phyloP scores from a whole-genome alignment of 2,329 filamentous ascomycete species.

The Aspergillus sp. region DNA sequence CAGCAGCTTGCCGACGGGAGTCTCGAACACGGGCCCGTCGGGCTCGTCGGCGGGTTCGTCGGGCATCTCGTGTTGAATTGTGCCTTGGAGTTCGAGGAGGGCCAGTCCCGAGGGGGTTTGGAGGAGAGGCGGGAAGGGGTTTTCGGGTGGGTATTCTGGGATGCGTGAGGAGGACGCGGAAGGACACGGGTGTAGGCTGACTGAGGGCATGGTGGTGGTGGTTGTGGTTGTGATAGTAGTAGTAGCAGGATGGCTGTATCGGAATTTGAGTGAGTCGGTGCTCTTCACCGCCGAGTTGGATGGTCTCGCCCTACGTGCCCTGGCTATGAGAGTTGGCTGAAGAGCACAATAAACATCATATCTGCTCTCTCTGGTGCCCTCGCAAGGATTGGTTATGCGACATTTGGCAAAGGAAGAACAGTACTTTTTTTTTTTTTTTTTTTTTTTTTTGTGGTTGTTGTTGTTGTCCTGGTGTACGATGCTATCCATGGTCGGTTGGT shows the following conservation, averaged over 20 bases:
- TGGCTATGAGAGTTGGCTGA: too few relatives aligned
- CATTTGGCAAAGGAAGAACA: too few relatives aligned
- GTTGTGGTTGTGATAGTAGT: not conserved
- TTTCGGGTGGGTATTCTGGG: slow-evolving; percentile 16
- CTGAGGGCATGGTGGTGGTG: slow-evolving; percentile 34
- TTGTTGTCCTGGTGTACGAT: too few relatives aligned
- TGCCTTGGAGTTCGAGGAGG: slow-evolving; percentile 85
- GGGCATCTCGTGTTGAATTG: slow-evolving; percentile 41
- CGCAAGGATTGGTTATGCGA: too few relatives aligned
- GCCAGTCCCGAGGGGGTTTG: slow-evolving; percentile 85
- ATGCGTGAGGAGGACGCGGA: slow-evolving; percentile 1
- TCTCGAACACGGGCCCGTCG: slow-evolving; percentile 27
- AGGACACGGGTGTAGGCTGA: slow-evolving; percentile 26
- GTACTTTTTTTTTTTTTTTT: too few relatives aligned
- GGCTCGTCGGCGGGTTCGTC: slow-evolving; percentile 6
- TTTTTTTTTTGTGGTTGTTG: too few relatives aligned
- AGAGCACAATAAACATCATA: too few relatives aligned
- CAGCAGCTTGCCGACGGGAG: slow-evolving; percentile 60
- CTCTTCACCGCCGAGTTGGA: not conserved
- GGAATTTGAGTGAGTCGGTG: not conserved
- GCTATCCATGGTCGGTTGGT: too few relatives aligned
- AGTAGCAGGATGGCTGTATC: not conserved
- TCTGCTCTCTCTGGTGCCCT: too few relatives aligned
- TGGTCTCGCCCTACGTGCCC: too few relatives aligned
- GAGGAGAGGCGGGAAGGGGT: slow-evolving; percentile 69